These are phyloP conservation scores for Trypanosoma congolense DNA, from an alignment of 208 protist species.

Conservation along the genomic window DNA sequence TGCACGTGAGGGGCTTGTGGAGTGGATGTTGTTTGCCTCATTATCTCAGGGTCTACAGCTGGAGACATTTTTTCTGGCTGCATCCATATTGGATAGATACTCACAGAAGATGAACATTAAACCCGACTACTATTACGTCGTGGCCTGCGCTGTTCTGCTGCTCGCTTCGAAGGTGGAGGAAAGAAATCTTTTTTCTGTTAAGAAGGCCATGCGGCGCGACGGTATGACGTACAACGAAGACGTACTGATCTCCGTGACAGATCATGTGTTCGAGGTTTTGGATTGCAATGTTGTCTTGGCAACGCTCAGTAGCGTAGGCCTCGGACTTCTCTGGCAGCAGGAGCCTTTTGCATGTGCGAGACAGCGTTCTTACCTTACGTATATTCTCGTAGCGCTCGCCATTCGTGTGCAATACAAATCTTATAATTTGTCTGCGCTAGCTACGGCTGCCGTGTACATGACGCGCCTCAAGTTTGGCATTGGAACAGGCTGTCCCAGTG, in stretches of 20 bases:
- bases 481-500: constrained; percentile 34
- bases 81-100: constrained; percentile 78
- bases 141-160: constrained; percentile 88
- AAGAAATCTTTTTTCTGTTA: constrained; percentile 89
- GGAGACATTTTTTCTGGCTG: constrained; percentile 79
- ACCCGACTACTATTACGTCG: constrained; percentile 45
- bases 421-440: constrained; percentile 45
- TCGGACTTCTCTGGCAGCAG: constrained; percentile 55
- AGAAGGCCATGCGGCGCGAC: constrained; percentile 88
- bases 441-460: constrained; percentile 57
- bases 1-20: constrained; percentile 16
- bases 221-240: constrained; percentile 85
- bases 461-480: constrained; percentile 40
- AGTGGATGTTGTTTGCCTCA: constrained; percentile 33
- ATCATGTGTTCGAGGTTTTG: constrained; percentile 34
- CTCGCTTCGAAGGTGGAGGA: constrained; percentile 98
- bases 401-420: constrained; percentile 55
- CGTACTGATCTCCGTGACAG: constrained; percentile 46
- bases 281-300: constrained; percentile 40
- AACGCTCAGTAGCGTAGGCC: constrained; percentile 47
- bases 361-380: constrained; percentile 50
- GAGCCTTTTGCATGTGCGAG: constrained; percentile 39
- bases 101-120: constrained; percentile 49
- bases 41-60: constrained; percentile 29
- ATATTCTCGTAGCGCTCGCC: constrained; percentile 48